Evolutionary conservation across 2,329 filamentous ascomycete genomes (phyloP), one percentile per base, ranked within the genome.

Genomic region (Tolypocladium inflatum): DNA sequence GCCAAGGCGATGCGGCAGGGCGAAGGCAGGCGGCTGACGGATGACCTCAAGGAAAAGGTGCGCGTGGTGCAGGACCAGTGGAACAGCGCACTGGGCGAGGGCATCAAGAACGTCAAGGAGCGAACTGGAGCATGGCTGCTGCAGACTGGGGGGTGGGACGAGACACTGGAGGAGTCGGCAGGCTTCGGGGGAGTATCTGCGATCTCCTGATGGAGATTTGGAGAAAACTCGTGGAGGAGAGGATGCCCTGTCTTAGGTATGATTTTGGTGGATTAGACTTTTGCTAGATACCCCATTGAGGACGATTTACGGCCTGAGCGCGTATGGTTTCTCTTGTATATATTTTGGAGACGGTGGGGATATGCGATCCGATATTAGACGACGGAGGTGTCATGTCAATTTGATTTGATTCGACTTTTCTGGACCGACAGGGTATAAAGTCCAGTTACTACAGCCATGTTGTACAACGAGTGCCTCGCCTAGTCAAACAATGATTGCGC

Each of bases 1-100:
- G 77, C 82, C 62, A 76, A 81, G 60, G 78, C 79, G 57, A 84
- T 87, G 64, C 81, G 83, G 57, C 74, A 74, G n/a, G 80, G 81
- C 54, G 90, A 95, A 72, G 88, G 89, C 66, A 75, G 77, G 41
- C 75, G 82, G 57, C 73, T 97, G 67, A 96, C 91, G 8, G 85
- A 87, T 54, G 93, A 97, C 68, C 73, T 97, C 63, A 94, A 97
- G 74, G 93, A 97, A 67, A 96, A 95, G 73, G 94, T 97, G 2
- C 84, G 87, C 38, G 84, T 92, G 62, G 90, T 97, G 39, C 91
- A 96, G 73, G 88, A 91, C 57, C 91, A 96, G 73, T 97, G 94
- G 93, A 79, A 82, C 41, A 89, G 91, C 66, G 91, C 90, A 6
- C 77, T 97, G n/a, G 93, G 92, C 1, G 85, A 86, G 61, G 84